Evolutionary conservation across 495 filamentous ascomycete species (phyloP).

Genomic region (Lentithecium fluviatile): DNA sequence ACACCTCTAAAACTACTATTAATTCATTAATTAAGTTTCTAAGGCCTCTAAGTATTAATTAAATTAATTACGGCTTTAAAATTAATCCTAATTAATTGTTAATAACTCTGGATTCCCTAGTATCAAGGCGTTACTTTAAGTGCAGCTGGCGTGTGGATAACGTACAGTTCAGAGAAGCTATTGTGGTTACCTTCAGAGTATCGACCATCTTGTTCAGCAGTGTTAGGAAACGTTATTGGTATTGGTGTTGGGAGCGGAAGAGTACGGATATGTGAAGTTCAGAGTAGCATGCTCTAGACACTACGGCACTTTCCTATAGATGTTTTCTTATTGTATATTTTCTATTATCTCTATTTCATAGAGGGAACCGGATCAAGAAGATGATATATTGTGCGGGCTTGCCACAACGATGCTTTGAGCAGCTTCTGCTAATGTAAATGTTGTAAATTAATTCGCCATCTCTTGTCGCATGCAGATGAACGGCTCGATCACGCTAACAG

Average conservation of each 20-base stretch:
- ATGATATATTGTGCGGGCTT: slow-evolving; percentile 32
- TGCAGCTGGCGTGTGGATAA: slow-evolving; percentile 34
- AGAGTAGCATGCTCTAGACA: not conserved
- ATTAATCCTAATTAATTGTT: no score
- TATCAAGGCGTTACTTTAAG: slow-evolving; percentile 32
- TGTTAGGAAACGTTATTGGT: slow-evolving; percentile 26
- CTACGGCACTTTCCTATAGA: no score
- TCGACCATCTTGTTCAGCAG: slow-evolving; percentile 32
- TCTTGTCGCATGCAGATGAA: not conserved
- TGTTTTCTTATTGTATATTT: slow-evolving; percentile 10
- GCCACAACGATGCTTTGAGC: slow-evolving; percentile 32
- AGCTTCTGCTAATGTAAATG: not conserved
- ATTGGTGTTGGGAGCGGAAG: slow-evolving; percentile 34
- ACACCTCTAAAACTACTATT: no score
- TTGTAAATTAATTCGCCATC: not conserved
- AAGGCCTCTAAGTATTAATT: no score
- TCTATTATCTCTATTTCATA: slow-evolving; percentile 28
- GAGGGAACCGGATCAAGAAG: slow-evolving; percentile 12
- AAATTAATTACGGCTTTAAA: no score
- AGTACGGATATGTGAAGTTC: slow-evolving; percentile 36
- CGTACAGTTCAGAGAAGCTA: slow-evolving; percentile 34
- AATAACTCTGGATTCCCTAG: slow-evolving; percentile 19
- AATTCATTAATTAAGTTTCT: no score
- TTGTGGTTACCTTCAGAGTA: slow-evolving; percentile 38
- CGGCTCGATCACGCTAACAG: not conserved